Base-by-base conservation (phyloP, 1,284 basidiomycete species). In the Rhodotorula sp. region DNA sequence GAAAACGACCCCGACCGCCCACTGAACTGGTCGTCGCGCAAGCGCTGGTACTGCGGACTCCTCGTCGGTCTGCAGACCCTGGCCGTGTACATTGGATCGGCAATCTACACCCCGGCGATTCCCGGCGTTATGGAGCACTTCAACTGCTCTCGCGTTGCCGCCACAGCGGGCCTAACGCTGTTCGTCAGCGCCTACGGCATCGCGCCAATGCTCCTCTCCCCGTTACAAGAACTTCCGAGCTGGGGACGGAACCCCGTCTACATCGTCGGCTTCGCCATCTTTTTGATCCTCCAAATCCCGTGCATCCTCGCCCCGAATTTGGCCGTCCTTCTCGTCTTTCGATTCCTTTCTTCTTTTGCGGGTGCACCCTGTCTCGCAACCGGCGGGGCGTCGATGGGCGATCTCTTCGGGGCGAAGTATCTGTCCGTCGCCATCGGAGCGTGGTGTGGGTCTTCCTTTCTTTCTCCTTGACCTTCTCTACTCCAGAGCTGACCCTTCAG, bases 1-100 rank as follows among this genome's bases (percentile, higher is more conserved):
- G 73, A 77, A n/a, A 62, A 77, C 39, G 82, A 82, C 58, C 78
- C 77, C 26, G 81, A 80, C 48, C 80, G 80, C 49, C 82, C 82
- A 7, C 75, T 76, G 77, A 82, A 81, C 68, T 83, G 82, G 82
- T 66, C 76, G 1, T 62, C 62, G 8, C 54, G 61, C 5, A 76
- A 79, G 69, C 80, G 81, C 47, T n/a, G 64, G 31, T 80, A 79
- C 16, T 77, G 81, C 67, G 79, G 76, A 7, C 62, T 59, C 34
- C 65, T 79, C 23, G 73, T 83, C 58, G 78, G 75, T 51, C 67
- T 80, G 16, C 75, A 82, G 43, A 83, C 82, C 0, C 80, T 81
- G 61, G 69, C 74, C n/a, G 77, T 83, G 15, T 83, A 63, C n/a
- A 21, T 79, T 58, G 81, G 80, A 2, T 78, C 76, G 0, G 78